Evolutionary conservation across 2,329 filamentous ascomycete species (phyloP).

Genomic region (Orbilia javanica): DNA sequence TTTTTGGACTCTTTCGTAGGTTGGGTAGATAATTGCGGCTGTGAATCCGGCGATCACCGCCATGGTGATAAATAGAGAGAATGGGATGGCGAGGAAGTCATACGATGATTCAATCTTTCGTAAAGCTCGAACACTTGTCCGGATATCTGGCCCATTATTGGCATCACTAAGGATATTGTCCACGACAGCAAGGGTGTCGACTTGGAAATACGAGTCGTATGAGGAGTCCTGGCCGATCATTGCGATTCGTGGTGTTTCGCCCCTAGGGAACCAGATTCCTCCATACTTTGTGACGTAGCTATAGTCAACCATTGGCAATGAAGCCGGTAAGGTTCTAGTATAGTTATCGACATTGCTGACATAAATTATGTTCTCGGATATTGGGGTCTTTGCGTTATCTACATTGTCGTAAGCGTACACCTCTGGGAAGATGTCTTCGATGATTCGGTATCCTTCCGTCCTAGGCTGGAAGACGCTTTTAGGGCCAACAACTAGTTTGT

Average conservation of each 20-base stretch:
- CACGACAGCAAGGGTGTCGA: constrained; percentile 11
- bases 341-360: constrained; percentile 47
- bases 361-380: constrained; percentile 16
- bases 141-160: constrained; percentile 27
- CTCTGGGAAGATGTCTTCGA: constrained; percentile 29
- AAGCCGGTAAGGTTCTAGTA: constrained; percentile 22
- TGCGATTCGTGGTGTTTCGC: constrained; percentile 26
- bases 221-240: not conserved
- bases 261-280: constrained; percentile 30
- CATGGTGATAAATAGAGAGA: constrained; percentile 75
- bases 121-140: constrained; percentile 69
- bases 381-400: not conserved
- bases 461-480: constrained; percentile 14
- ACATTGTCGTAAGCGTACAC: constrained; percentile 4
- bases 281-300: constrained; percentile 9
- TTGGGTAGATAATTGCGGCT: constrained; percentile 78
- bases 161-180: constrained; percentile 36
- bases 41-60: constrained; percentile 86
- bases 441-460: constrained; percentile 19
- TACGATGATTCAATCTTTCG: constrained; percentile 78
- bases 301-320: not conserved
- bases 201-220: not conserved
- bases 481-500: constrained; percentile 38
- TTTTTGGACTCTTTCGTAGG: constrained; percentile 80
- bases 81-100: constrained; percentile 71